These are phyloP conservation scores for Phytophthora citrophthora DNA, from an alignment of 352 stramenopile genomes.

Conservation along the genomic window DNA sequence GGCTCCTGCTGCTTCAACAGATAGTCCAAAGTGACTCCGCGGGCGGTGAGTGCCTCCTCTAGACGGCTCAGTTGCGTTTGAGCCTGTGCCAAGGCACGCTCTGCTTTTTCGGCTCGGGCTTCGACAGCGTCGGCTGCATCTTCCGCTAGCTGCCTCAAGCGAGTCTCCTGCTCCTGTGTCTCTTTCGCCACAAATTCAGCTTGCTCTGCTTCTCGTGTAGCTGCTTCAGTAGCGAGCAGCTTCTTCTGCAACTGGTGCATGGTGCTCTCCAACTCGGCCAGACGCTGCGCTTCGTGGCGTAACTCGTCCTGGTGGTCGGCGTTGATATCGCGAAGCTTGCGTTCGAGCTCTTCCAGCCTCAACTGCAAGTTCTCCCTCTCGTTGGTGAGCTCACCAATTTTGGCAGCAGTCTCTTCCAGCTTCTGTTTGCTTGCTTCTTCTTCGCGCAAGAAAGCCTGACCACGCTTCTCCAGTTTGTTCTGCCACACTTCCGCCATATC, in stretches of 20 bases:
- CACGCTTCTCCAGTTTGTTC: slow-evolving; percentile 38
- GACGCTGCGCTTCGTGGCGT: slow-evolving; percentile 30
- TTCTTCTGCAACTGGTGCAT: slow-evolving; percentile 45
- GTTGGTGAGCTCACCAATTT: slow-evolving; percentile 30
- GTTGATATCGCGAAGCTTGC: slow-evolving; percentile 27
- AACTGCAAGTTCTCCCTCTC: slow-evolving; percentile 36
- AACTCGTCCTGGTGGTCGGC: slow-evolving; percentile 22
- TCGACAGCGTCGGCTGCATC: slow-evolving; percentile 60
- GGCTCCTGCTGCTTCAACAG: slow-evolving; percentile 48
- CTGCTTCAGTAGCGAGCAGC: slow-evolving; percentile 33
- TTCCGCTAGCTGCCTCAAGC: slow-evolving; percentile 51
- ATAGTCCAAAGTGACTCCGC: slow-evolving; percentile 73
- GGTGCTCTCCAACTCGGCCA: slow-evolving; percentile 29
- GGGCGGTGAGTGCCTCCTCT: slow-evolving; percentile 58
- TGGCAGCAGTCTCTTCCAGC: slow-evolving; percentile 30
- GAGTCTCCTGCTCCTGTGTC: slow-evolving; percentile 43
- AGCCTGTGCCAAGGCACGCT: slow-evolving; percentile 38
- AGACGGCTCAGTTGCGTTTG: slow-evolving; percentile 41
- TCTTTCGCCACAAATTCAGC: slow-evolving; percentile 39
- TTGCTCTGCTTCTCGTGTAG: slow-evolving; percentile 35
- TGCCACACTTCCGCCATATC: slow-evolving; percentile 25
- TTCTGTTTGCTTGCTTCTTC: slow-evolving; percentile 53
- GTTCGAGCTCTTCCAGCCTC: slow-evolving; percentile 37
- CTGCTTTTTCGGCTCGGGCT: slow-evolving; percentile 40
- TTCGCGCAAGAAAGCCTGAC: slow-evolving; percentile 62